Conservation (phyloP, 768 basidiomycete species). For the Agaricus blazei region DNA sequence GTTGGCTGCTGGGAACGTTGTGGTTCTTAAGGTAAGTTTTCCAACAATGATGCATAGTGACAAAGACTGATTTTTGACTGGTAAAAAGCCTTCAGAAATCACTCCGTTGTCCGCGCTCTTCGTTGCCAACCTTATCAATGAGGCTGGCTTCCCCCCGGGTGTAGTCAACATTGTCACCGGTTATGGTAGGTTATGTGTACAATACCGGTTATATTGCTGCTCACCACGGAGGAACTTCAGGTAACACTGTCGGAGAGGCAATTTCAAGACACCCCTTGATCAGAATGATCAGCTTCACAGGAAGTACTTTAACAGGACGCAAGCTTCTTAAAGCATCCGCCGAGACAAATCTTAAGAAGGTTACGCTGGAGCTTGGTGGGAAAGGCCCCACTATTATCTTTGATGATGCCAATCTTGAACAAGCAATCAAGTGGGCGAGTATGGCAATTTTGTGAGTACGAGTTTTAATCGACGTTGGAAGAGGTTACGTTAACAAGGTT, state of each 20-base stretch:
- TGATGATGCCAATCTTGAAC: slow-evolving; percentile 56
- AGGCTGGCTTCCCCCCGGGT: slow-evolving; percentile 75
- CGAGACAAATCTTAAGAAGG: slow-evolving; percentile 69
- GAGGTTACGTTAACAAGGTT: neutral
- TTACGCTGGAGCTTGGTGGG: slow-evolving; percentile 71
- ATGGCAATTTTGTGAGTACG: slow-evolving; percentile 58
- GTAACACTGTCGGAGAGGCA: slow-evolving; percentile 57
- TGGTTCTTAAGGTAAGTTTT: slow-evolving; percentile 53
- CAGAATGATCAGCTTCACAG: slow-evolving; percentile 76
- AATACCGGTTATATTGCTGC: no score
- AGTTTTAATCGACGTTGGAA: neutral
- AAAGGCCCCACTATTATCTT: slow-evolving; percentile 63
- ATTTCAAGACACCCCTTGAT: slow-evolving; percentile 61
- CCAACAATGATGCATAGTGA: neutral
- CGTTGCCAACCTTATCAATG: slow-evolving; percentile 44
- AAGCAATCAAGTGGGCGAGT: slow-evolving; percentile 62
- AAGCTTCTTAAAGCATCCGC: slow-evolving; percentile 68
- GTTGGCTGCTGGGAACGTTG: slow-evolving; percentile 68
- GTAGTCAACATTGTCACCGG: slow-evolving; percentile 71
- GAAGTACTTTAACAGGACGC: slow-evolving; percentile 67
- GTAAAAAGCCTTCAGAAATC: slow-evolving; percentile 55
- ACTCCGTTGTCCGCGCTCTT: slow-evolving; percentile 64
- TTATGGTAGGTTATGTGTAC: slow-evolving; percentile 32
- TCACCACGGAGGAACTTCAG: slow-evolving; percentile 11
- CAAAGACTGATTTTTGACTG: neutral